phyloP scores from a whole-genome alignment of 2,329 filamentous ascomycete species.

The Neopestalotiopsis rosae region DNA sequence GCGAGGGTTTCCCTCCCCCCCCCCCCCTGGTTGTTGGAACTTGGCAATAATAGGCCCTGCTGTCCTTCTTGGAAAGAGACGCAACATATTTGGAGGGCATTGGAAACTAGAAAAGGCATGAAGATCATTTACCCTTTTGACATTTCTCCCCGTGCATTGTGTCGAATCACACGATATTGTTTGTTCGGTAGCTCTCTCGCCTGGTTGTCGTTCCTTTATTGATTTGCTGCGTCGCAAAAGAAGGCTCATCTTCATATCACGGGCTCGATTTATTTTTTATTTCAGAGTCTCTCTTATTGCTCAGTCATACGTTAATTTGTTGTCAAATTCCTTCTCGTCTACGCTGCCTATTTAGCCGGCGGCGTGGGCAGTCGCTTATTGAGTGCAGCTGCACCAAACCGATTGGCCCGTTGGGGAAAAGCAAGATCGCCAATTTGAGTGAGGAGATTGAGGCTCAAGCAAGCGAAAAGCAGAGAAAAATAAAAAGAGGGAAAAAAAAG shows the following conservation, averaged over 20 bases:
- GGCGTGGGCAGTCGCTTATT: neutral
- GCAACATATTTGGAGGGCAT: neutral
- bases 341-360: neutral
- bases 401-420: neutral
- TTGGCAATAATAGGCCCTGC: neutral
- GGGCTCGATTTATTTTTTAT: neutral
- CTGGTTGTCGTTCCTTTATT: neutral
- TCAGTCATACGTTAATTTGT: neutral
- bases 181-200: neutral
- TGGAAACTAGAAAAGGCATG: constrained; percentile 10
- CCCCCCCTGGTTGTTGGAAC: too few relatives aligned
- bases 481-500: neutral
- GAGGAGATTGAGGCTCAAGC: neutral
- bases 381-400: neutral
- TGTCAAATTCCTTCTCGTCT: neutral
- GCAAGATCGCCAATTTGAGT: neutral
- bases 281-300: neutral
- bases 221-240: neutral
- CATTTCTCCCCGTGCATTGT: neutral
- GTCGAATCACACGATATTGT: neutral
- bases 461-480: neutral
- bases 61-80: neutral
- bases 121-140: constrained; percentile 12
- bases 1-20: too few relatives aligned
- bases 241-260: neutral